Evolutionary conservation across 1,284 basidiomycete genomes (phyloP).

Genomic region (Testicularia cyperi): DNA sequence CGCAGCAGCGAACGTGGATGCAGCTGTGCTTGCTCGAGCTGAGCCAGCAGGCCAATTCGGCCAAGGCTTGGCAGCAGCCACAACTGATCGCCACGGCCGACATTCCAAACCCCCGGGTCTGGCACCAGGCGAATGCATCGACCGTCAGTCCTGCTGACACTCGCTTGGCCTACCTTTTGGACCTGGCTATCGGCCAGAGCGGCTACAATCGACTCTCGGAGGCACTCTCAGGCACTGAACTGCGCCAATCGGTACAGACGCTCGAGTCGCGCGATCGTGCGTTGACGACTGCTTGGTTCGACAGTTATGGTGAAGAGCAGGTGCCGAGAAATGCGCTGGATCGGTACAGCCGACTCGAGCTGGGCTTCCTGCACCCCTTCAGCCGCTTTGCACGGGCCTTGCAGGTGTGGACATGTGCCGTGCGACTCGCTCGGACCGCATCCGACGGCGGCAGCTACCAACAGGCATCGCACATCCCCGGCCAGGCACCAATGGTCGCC

Average conservation of each 20-base stretch:
- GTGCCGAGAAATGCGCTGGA: conserved; percentile 18
- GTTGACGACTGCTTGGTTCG: conserved; percentile 15
- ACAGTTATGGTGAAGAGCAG: conserved; percentile 14
- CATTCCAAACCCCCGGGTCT: conserved; percentile 10
- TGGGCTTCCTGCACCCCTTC: conserved; percentile 4
- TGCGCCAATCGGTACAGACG: conserved; percentile 4
- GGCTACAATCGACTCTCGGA: conserved; percentile 8
- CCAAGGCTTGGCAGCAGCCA: conserved; percentile 1
- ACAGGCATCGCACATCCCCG: too few species aligned
- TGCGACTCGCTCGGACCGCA: too few species aligned
- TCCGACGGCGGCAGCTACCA: too few species aligned
- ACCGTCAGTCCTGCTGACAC: conserved; percentile 19
- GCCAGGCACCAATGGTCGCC: too few species aligned
- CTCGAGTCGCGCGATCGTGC: conserved; percentile 5
- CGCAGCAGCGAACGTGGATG: conserved; percentile 34
- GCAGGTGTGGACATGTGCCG: conserved; percentile 1
- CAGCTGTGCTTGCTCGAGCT: conserved; percentile 27
- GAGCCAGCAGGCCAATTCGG: conserved; percentile 13
- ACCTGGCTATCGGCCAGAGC: conserved; percentile 13
- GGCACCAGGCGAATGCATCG: conserved; percentile 16
- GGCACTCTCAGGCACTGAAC: not conserved
- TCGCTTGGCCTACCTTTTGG: conserved; percentile 20
- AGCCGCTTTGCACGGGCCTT: conserved; percentile 11
- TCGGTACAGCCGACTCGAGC: conserved; percentile 14
- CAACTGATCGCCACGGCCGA: conserved; percentile 9